phyloP scores from a whole-genome alignment of 306 rosid genomes.

The Cajanus cajan region DNA sequence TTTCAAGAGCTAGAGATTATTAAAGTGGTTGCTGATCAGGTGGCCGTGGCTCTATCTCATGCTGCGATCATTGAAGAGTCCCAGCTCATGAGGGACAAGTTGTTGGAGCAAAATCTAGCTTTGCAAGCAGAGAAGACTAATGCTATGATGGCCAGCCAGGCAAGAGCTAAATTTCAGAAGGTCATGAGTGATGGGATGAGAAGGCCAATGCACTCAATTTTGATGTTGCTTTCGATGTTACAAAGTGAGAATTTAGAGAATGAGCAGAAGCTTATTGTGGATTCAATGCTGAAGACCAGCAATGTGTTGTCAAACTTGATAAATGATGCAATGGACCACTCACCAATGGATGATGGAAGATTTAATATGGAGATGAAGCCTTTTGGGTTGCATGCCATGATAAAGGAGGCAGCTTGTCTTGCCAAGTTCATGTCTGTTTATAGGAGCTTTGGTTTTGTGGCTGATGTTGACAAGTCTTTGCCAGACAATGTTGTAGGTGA shows the following conservation, averaged over 20 bases:
- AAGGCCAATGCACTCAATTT: constrained; percentile 85
- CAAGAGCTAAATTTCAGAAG: constrained; percentile 69
- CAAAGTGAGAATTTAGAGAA: constrained; percentile 55
- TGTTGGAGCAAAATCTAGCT: constrained; percentile 79
- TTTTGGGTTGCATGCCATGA: constrained; percentile 62
- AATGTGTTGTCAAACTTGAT: constrained; percentile 67
- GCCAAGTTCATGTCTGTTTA: constrained; percentile 64
- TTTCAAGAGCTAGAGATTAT: constrained; percentile 73
- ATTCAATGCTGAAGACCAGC: constrained; percentile 74
- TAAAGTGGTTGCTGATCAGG: constrained; percentile 92
- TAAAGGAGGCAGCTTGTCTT: constrained; percentile 78
- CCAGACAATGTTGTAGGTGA: constrained; percentile 78
- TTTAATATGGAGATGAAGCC: constrained; percentile 62
- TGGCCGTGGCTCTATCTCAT: constrained; percentile 90
- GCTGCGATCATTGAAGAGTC: constrained; percentile 90
- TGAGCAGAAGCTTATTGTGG: constrained; percentile 63
- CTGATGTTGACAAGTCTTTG: constrained; percentile 73
- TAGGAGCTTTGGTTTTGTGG: constrained; percentile 56
- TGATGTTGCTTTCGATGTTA: constrained; percentile 78
- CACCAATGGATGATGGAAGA: constrained; percentile 59
- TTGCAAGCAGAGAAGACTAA: constrained; percentile 66
- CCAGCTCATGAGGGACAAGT: constrained; percentile 79
- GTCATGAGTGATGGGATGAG: constrained; percentile 91
- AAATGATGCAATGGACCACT: constrained; percentile 70
- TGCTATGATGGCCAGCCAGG: constrained; percentile 81